Conservation (phyloP, 2,329 filamentous ascomycete species). For the Rosellinia necatrix region DNA sequence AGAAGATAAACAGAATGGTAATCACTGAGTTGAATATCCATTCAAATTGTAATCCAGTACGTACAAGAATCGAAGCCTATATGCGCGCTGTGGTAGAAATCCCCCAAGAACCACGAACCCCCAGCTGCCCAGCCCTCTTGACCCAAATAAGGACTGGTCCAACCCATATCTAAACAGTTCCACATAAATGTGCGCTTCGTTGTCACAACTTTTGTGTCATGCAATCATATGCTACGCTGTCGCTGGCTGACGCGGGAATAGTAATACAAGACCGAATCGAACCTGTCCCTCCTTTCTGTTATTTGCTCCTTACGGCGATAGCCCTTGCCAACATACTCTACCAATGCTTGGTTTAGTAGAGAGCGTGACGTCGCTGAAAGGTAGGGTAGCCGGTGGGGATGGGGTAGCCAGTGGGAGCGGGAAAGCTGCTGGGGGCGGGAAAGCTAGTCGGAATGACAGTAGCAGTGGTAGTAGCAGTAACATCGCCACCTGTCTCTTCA, state of each 20-base stretch:
- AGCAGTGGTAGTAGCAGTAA: constrained; percentile 43
- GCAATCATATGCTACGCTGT: constrained; percentile 15
- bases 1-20: not conserved
- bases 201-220: constrained; percentile 14
- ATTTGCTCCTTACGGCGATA: not conserved
- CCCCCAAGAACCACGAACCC: not conserved
- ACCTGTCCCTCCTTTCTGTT: not conserved
- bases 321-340: not conserved
- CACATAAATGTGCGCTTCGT: constrained; percentile 11
- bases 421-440: constrained; percentile 42
- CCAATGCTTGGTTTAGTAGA: constrained; percentile 19
- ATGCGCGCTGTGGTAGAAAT: constrained; percentile 12
- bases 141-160: constrained; percentile 15
- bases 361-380: constrained; percentile 12
- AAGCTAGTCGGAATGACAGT: constrained; percentile 45
- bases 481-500: constrained; percentile 31
- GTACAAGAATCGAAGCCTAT: constrained; percentile 35
- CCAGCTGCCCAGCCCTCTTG: constrained; percentile 3
- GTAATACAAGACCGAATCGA: constrained; percentile 22
- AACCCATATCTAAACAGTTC: constrained; percentile 11
- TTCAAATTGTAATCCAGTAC: constrained; percentile 32
- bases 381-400: constrained; percentile 37
- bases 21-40: constrained; percentile 23
- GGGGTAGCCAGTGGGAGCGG: constrained; percentile 35
- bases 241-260: constrained; percentile 13